phyloP scores from a whole-genome alignment of 768 basidiomycete genomes.

The Arthromyces matolae region DNA sequence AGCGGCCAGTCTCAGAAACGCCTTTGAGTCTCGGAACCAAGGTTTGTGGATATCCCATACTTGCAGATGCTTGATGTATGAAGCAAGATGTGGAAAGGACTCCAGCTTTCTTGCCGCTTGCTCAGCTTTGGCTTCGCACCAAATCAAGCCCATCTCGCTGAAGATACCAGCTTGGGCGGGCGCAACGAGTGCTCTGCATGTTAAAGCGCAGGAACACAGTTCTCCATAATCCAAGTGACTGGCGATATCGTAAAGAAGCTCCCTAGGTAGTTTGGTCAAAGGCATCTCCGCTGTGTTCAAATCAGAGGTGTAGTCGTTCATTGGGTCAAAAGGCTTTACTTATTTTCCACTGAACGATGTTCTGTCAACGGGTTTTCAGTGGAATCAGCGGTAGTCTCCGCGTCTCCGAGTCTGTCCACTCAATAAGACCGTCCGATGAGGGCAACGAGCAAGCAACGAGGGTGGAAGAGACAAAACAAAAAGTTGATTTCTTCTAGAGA shows the following conservation, averaged over 20 bases:
- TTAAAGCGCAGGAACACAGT: slow-evolving; percentile 8
- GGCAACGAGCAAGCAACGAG: no score
- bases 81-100: slow-evolving; percentile 5
- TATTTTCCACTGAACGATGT: no score
- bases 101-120: neutral
- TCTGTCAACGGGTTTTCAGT: no score
- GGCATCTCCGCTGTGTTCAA: neutral
- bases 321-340: no score
- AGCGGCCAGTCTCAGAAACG: slow-evolving; percentile 3
- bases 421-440: no score
- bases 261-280: neutral
- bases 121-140: neutral
- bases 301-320: no score
- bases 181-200: slow-evolving; percentile 4
- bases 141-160: neutral
- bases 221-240: slow-evolving; percentile 1
- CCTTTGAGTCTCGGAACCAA: slow-evolving; percentile 12
- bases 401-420: no score
- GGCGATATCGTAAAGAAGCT: slow-evolving; percentile 2
- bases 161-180: slow-evolving; percentile 2
- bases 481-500: no score
- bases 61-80: slow-evolving; percentile 10
- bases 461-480: no score
- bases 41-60: slow-evolving; percentile 8
- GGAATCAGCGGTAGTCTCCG: no score